phyloP scores from a whole-genome alignment of 495 filamentous ascomycete genomes.

The Tuber magnatum region DNA sequence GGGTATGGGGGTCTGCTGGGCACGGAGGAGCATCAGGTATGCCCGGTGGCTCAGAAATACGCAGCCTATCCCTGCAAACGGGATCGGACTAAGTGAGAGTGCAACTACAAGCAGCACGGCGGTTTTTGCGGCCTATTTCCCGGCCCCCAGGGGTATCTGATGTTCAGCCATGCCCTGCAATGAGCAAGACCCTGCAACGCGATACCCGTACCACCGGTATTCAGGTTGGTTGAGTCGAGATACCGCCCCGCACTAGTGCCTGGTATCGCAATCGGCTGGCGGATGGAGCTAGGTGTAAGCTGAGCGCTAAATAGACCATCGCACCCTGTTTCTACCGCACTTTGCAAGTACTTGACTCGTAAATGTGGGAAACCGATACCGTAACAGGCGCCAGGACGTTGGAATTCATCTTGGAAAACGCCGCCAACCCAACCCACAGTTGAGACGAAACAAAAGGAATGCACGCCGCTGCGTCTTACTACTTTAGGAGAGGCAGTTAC shows the following conservation, averaged over 20 bases:
- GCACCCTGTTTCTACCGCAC: not conserved
- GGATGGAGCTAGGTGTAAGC: not conserved
- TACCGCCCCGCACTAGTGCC: not conserved
- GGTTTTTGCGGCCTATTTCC: too few species aligned
- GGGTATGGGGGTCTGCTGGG: too few species aligned
- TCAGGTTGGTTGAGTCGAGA: not conserved
- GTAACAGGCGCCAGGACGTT: not conserved
- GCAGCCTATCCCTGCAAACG: too few species aligned
- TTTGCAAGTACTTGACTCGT: not conserved
- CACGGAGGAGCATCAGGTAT: too few species aligned
- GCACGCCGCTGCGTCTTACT: not conserved
- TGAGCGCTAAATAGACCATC: not conserved
- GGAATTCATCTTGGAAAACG: not conserved
- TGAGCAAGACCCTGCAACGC: too few species aligned
- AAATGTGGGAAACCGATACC: not conserved
- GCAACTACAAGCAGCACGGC: too few species aligned
- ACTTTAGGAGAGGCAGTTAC: not conserved
- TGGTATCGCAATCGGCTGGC: not conserved
- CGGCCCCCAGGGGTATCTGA: too few species aligned
- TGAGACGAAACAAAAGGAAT: not conserved
- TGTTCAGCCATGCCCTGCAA: too few species aligned
- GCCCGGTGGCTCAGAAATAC: too few species aligned
- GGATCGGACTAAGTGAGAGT: too few species aligned
- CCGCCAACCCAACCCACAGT: not conserved
- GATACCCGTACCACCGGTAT: too few species aligned